phyloP scores from a whole-genome alignment of 1,139 yeast genomes.

The Hemisphaericaspora lyxosophila region DNA sequence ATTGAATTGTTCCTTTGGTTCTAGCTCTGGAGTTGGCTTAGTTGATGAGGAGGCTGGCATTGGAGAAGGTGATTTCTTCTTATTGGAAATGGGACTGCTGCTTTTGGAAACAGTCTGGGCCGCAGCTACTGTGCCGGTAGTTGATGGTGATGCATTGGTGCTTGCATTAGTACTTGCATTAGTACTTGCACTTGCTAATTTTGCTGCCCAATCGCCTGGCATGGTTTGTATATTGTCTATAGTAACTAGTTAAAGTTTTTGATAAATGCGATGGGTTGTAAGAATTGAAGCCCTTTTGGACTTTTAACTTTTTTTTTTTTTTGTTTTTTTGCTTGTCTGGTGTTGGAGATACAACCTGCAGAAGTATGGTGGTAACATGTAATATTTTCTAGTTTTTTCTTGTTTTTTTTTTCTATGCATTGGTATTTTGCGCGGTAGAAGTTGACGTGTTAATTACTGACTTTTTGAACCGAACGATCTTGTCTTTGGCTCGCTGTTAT shows the following conservation, averaged over 20 bases:
- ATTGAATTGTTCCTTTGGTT: slow-evolving; percentile 14
- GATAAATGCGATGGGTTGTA: no score
- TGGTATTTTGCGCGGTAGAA: no score
- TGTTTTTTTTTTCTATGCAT: no score
- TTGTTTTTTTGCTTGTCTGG: no score
- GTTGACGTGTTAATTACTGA: slow-evolving; percentile 5
- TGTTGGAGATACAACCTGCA: no score
- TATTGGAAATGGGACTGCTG: neutral
- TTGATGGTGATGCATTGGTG: neutral
- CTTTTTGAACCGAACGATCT: no score
- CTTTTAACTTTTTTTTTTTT: neutral
- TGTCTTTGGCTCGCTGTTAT: neutral
- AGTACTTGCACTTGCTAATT: slow-evolving; percentile 13
- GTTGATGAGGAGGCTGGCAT: neutral
- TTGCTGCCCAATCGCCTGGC: slow-evolving; percentile 20
- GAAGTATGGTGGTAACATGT: no score
- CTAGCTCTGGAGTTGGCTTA: slow-evolving; percentile 1
- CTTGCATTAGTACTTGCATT: neutral
- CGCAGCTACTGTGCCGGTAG: slow-evolving; percentile 3
- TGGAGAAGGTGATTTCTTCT: slow-evolving; percentile 4
- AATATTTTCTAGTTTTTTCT: neutral
- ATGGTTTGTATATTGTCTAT: slow-evolving; percentile 6
- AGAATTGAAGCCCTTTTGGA: neutral
- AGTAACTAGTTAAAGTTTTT: no score
- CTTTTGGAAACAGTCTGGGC: neutral